These are phyloP conservation scores for Urtica urens DNA, from an alignment of 306 rosid species.

Conservation along the genomic window DNA sequence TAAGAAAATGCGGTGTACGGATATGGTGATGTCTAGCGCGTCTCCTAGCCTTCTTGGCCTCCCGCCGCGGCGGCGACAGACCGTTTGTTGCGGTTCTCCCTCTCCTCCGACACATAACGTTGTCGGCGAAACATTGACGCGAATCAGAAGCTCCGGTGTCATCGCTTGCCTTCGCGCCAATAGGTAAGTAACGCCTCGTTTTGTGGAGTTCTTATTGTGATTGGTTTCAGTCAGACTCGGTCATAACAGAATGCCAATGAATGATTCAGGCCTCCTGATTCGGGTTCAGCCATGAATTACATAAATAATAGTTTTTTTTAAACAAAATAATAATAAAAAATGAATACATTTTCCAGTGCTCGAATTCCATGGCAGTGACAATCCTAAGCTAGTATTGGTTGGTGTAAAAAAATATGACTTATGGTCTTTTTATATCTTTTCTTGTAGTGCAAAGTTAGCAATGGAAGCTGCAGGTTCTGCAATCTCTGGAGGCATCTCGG, in stretches of 20 bases:
- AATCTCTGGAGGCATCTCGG: slow-evolving; percentile 66
- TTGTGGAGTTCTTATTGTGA: not conserved
- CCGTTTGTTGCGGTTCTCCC: slow-evolving; percentile 25
- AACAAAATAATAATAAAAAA: no score
- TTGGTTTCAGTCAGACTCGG: no score
- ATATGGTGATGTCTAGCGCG: not conserved
- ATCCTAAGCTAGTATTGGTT: not conserved
- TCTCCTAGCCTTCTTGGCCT: slow-evolving; percentile 7
- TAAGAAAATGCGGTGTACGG: not conserved
- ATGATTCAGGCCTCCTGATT: no score
- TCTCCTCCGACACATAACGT: slow-evolving; percentile 24
- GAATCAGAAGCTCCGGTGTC: slow-evolving; percentile 53
- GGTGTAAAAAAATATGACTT: slow-evolving; percentile 2
- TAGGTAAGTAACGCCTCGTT: slow-evolving; percentile 23
- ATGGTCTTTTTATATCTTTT: slow-evolving; percentile 16
- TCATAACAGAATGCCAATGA: not conserved
- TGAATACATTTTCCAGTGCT: not conserved
- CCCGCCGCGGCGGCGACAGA: slow-evolving; percentile 11
- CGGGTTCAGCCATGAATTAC: no score
- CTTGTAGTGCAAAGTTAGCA: slow-evolving; percentile 66
- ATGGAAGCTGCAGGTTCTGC: slow-evolving; percentile 84
- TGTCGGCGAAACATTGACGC: slow-evolving; percentile 32
- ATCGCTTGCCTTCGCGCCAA: slow-evolving; percentile 89
- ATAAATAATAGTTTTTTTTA: no score
- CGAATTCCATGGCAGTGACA: not conserved